Evolutionary conservation across 2,329 filamentous ascomycete species (phyloP).

Genomic region (Clonostachys solani): DNA sequence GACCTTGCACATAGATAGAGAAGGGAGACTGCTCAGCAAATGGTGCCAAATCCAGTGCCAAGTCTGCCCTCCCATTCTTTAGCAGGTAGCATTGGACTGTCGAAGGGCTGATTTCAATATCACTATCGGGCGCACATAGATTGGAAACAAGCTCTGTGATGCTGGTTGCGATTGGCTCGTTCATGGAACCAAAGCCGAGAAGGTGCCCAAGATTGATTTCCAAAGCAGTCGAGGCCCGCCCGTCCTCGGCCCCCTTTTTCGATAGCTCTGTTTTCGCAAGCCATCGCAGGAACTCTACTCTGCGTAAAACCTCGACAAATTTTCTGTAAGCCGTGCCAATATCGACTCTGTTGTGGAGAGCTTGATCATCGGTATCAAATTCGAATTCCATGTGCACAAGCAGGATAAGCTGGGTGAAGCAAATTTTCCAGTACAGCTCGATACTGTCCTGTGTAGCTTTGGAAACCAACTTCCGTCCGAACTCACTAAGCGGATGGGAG

Average conservation of each 20-base stretch:
- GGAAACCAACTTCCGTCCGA: slow-evolving; percentile 72
- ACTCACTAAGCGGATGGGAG: slow-evolving; percentile 60
- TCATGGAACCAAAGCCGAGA: slow-evolving; percentile 38
- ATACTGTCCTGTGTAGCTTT: slow-evolving; percentile 77
- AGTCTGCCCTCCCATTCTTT: slow-evolving; percentile 53
- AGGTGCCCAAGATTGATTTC: slow-evolving; percentile 60
- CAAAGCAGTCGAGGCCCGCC: slow-evolving; percentile 38
- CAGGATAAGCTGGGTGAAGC: slow-evolving; percentile 79
- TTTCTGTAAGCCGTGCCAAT: slow-evolving; percentile 67
- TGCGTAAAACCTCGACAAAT: slow-evolving; percentile 66
- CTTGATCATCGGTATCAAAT: slow-evolving; percentile 68
- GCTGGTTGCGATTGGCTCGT: slow-evolving; percentile 49
- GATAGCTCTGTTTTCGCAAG: slow-evolving; percentile 55
- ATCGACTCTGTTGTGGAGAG: slow-evolving; percentile 53
- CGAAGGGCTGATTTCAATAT: slow-evolving; percentile 58
- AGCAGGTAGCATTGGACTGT: slow-evolving; percentile 60
- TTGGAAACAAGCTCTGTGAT: slow-evolving; percentile 66
- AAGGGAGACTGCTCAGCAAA: slow-evolving; percentile 56
- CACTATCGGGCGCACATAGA: slow-evolving; percentile 59
- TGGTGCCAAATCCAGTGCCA: slow-evolving; percentile 51
- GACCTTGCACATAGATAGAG: slow-evolving; percentile 79
- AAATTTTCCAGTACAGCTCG: slow-evolving; percentile 65
- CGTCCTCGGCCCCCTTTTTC: neutral
- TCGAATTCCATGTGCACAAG: slow-evolving; percentile 84
- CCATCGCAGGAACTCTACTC: slow-evolving; percentile 72